Conservation (phyloP, 2,329 filamentous ascomycete genomes). For the Thielaviopsis musarum region DNA sequence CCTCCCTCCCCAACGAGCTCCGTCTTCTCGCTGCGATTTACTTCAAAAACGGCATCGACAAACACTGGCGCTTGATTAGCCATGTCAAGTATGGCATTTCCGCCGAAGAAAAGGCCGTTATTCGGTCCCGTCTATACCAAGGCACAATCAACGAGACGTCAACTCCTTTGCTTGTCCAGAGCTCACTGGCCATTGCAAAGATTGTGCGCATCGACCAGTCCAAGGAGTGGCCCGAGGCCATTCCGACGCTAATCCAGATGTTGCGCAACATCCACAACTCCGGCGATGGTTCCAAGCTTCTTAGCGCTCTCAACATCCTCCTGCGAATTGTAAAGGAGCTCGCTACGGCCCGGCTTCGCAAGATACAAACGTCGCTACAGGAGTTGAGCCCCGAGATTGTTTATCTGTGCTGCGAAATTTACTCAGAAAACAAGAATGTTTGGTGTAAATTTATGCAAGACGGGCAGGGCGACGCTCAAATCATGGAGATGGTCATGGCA, state of each 20-base stretch:
- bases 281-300: conserved; percentile 28
- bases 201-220: conserved; percentile 83
- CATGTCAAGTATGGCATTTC: conserved; percentile 45
- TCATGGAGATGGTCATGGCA: conserved; percentile 47
- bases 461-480: conserved; percentile 39
- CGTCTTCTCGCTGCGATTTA: conserved; percentile 86
- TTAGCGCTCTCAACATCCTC: conserved; percentile 58
- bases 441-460: conserved; percentile 49
- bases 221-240: conserved; percentile 57
- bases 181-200: conserved; percentile 75
- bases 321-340: conserved; percentile 84
- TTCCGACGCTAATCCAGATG: conserved; percentile 43
- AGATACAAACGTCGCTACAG: conserved; percentile 61
- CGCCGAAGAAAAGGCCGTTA: conserved; percentile 57
- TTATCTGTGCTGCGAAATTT: conserved; percentile 62
- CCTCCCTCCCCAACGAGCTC: conserved; percentile 55
- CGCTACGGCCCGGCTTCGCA: conserved; percentile 58
- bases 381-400: conserved; percentile 68
- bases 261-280: conserved; percentile 36
- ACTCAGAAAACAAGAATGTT: conserved; percentile 50
- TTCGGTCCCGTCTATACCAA: conserved; percentile 59
- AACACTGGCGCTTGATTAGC: conserved; percentile 63
- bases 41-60: conserved; percentile 92
- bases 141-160: conserved; percentile 65
- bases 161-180: conserved; percentile 63